These are phyloP conservation scores for Saururus chinensis DNA, from an alignment of 164 flowering plant genomes.

Conservation along the genomic window DNA sequence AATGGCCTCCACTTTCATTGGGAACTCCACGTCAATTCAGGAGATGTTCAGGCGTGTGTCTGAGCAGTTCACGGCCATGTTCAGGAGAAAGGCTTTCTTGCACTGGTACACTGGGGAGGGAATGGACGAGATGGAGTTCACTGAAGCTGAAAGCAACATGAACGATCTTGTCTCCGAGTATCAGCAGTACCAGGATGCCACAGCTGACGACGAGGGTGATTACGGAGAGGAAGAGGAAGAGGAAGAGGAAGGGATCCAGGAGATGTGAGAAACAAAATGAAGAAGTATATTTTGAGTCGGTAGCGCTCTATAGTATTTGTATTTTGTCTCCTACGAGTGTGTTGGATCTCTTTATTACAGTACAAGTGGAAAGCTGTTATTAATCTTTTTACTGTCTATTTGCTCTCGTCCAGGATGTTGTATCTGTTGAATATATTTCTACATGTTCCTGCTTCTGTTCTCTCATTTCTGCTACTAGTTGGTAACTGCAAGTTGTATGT, in stretches of 20 bases:
- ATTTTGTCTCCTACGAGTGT: too few species aligned
- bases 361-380: too few species aligned
- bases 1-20: constrained; percentile 2
- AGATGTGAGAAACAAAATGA: background rate
- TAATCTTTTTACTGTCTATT: too few species aligned
- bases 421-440: too few species aligned
- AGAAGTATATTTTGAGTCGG: too few species aligned
- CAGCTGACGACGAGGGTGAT: constrained; percentile 1
- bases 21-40: constrained; percentile 5
- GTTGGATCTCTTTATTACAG: too few species aligned
- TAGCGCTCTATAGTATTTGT: too few species aligned
- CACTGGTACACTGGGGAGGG: constrained; percentile 2
- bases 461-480: too few species aligned
- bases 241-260: background rate
- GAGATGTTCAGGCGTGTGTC: constrained; percentile 3
- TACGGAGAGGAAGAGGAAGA: constrained; percentile 1
- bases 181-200: constrained; percentile 2
- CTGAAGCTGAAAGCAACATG: constrained; percentile 1
- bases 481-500: too few species aligned
- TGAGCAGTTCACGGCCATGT: constrained; percentile 2
- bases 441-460: too few species aligned
- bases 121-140: background rate
- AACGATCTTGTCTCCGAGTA: background rate
- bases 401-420: too few species aligned
- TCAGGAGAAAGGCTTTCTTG: constrained; percentile 5